Conservation (phyloP, 192 early-diverging fungal genomes). For the Geranomyces michiganensis region DNA sequence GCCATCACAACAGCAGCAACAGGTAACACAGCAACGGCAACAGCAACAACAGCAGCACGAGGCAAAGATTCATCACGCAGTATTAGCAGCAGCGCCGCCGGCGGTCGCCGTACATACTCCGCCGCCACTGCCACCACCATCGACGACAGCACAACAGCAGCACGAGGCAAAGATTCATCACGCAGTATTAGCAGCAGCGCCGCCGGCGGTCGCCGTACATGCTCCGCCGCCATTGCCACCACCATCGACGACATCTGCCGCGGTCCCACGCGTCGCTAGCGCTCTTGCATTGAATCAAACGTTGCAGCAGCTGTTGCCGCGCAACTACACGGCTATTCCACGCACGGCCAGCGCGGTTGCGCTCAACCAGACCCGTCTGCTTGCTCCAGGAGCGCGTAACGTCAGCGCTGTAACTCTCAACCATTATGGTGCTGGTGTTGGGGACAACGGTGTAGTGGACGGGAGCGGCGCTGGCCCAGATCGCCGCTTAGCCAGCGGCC, state of each 20-base stretch:
- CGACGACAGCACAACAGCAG: not conserved
- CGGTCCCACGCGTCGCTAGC: constrained; percentile 1
- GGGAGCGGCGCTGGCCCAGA: too few species aligned
- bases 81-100: not conserved
- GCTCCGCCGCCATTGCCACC: not conserved
- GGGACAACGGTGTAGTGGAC: too few species aligned
- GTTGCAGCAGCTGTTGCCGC: not conserved
- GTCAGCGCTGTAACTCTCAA: not conserved
- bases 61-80: not conserved
- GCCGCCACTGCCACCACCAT: not conserved
- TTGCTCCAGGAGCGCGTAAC: not conserved
- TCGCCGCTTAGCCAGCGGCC: not conserved
- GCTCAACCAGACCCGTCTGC: constrained; percentile 4
- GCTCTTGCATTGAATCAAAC: constrained; percentile 4
- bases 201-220: not conserved
- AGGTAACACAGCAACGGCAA: not conserved
- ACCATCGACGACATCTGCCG: not conserved
- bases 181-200: not conserved
- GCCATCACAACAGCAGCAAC: not conserved
- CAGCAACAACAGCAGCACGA: not conserved
- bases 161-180: not conserved
- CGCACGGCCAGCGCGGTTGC: not conserved
- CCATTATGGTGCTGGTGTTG: not conserved
- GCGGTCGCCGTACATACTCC: not conserved
- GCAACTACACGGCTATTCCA: not conserved